Conservation (phyloP, 345 rosid genomes). For the Hypericum androsaemum region DNA sequence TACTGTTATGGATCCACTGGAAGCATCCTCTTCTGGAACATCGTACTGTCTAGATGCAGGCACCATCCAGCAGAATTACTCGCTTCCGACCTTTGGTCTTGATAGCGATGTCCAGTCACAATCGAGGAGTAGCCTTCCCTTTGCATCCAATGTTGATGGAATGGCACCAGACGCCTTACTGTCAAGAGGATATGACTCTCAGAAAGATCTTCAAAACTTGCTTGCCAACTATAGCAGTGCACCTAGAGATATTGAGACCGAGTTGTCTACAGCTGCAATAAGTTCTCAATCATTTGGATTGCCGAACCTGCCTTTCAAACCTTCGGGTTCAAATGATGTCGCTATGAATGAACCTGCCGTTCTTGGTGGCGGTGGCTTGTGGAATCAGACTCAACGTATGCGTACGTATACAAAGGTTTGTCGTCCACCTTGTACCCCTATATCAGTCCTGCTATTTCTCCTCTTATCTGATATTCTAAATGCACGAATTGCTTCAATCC, state of each 20-base stretch:
- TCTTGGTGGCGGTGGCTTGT: constrained; percentile 53
- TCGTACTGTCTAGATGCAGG: constrained; percentile 80
- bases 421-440: constrained; percentile 7
- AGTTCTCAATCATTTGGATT: constrained; percentile 88
- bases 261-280: constrained; percentile 74
- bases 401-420: constrained; percentile 92
- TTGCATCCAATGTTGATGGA: constrained; percentile 49
- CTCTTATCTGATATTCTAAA: background rate
- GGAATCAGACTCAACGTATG: constrained; percentile 88
- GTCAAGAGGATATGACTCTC: constrained; percentile 80
- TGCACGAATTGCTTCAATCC: constrained; percentile 9
- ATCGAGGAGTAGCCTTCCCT: constrained; percentile 53
- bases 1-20: constrained; percentile 64
- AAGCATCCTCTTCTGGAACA: constrained; percentile 87
- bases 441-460: background rate
- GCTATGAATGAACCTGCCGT: constrained; percentile 69
- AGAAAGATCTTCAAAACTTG: constrained; percentile 92
- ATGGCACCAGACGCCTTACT: constrained; percentile 70
- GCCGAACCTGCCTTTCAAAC: constrained; percentile 63
- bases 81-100: constrained; percentile 59
- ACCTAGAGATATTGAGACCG: constrained; percentile 80
- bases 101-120: constrained; percentile 72
- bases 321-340: constrained; percentile 64
- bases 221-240: constrained; percentile 68
- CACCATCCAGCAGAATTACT: constrained; percentile 62